These are phyloP conservation scores for Talaromyces funiculosus DNA, from an alignment of 2,329 filamentous ascomycete species.

Conservation along the genomic window DNA sequence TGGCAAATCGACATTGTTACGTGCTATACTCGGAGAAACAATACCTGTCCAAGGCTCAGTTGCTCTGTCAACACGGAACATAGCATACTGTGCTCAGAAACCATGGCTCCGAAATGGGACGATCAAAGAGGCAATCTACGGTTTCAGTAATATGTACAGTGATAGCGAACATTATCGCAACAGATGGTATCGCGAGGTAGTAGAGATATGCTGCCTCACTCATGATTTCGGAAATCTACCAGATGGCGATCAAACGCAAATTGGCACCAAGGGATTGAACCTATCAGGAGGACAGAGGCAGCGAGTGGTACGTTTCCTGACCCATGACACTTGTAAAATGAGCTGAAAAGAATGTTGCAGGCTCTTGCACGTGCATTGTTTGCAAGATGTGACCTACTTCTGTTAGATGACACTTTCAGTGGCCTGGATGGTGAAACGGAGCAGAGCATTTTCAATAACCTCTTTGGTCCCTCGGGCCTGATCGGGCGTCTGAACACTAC, in stretches of 20 bases:
- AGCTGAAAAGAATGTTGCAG: not conserved
- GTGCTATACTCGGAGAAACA: conserved; percentile 41
- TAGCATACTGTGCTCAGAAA: conserved; percentile 37
- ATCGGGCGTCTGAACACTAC: conserved; percentile 1
- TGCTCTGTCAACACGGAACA: conserved; percentile 23
- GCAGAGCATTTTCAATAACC: conserved; percentile 6
- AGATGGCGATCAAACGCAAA: conserved; percentile 39
- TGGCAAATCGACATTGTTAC: conserved; percentile 49
- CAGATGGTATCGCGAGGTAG: conserved; percentile 1
- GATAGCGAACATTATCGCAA: conserved; percentile 7
- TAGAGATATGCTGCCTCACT: conserved; percentile 23
- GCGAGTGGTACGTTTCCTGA: conserved; percentile 35
- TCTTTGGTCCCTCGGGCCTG: conserved; percentile 8
- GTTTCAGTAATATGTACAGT: conserved; percentile 18
- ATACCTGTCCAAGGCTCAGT: conserved; percentile 31
- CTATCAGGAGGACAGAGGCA: conserved; percentile 51
- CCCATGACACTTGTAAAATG: not conserved
- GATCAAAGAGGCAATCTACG: conserved; percentile 26
- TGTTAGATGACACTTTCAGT: conserved; percentile 14
- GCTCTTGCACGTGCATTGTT: conserved; percentile 45
- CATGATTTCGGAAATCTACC: conserved; percentile 37
- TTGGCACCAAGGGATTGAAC: conserved; percentile 47
- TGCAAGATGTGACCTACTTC: conserved; percentile 24
- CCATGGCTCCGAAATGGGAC: conserved; percentile 27
- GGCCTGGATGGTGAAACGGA: conserved; percentile 12